A percentile compares a stretch with the other conserved stretches of the same genome.
Evolutionary conservation across 73 alveolate species (phyloP).

Genomic region (Stentor coeruleus): DNA sequence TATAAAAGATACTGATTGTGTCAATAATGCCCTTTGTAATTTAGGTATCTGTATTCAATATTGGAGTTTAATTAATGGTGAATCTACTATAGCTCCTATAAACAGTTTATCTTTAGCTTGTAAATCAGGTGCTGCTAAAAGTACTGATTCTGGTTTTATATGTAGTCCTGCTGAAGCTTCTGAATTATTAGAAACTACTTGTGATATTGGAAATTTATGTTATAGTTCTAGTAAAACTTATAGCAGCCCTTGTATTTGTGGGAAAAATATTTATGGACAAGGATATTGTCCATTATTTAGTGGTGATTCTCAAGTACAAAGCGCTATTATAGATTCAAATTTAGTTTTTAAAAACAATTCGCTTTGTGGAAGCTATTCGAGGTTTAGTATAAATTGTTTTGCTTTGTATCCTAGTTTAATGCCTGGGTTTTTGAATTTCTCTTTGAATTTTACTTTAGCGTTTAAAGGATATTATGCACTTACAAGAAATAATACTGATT

Average conservation of each 20-base stretch:
- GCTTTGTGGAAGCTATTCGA: background rate
- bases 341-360: background rate
- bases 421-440: background rate
- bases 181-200: background rate
- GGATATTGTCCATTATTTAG: slow-evolving; percentile 2
- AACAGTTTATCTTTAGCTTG: slow-evolving; percentile 7
- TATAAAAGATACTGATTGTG: background rate
- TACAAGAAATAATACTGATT: background rate
- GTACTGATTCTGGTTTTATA: background rate
- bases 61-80: background rate
- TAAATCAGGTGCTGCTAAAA: background rate
- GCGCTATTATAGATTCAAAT: background rate
- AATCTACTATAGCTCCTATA: background rate
- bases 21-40: background rate
- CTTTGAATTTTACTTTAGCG: background rate
- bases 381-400: background rate
- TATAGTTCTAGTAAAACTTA: background rate
- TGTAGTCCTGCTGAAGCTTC: background rate
- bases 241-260: slow-evolving; percentile 1
- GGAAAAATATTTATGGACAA: background rate
- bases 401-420: too few relatives aligned
- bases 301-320: slow-evolving; percentile 6
- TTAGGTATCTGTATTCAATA: background rate
- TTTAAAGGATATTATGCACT: background rate
- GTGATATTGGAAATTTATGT: background rate